A percentile compares a stretch with the other conserved stretches of the same genome.
Evolutionary conservation across 345 rosid genomes (phyloP).

Genomic region (Corchorus capsularis): DNA sequence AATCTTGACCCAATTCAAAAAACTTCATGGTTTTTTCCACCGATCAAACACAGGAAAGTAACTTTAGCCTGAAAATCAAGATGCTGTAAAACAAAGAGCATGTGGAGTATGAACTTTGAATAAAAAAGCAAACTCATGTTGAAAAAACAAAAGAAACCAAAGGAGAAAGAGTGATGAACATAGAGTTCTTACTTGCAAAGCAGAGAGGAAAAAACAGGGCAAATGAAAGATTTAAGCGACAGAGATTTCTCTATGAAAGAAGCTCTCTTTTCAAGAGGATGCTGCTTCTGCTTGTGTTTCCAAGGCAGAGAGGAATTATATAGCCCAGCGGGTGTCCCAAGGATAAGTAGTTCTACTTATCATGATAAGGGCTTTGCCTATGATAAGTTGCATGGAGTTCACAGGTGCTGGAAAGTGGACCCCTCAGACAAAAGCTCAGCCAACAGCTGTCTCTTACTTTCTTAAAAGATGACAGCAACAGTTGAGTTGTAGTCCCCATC

Average conservation of each 20-base stretch:
- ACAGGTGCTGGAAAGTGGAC: not conserved
- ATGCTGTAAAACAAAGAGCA: conserved; percentile 19
- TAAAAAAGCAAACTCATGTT: not conserved
- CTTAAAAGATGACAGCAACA: conserved; percentile 28
- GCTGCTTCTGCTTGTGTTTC: conserved; percentile 22
- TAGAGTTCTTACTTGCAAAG: conserved; percentile 14
- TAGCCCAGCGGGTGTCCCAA: conserved; percentile 23
- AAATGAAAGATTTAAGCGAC: not conserved
- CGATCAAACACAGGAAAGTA: conserved; percentile 32
- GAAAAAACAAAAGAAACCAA: not conserved
- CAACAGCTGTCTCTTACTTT: conserved; percentile 30
- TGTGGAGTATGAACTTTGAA: not conserved
- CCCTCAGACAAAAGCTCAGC: conserved; percentile 1
- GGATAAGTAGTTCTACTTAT: rapidly evolving
- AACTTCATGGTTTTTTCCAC: not conserved
- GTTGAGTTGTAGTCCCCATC: not conserved
- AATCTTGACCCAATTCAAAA: not conserved
- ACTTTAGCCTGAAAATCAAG: conserved; percentile 29
- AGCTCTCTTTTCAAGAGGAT: conserved; percentile 18
- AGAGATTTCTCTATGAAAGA: not conserved
- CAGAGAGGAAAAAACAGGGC: not conserved
- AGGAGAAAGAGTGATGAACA: not conserved
- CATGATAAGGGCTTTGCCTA: not conserved
- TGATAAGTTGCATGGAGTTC: not conserved
- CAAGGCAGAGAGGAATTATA: not conserved